A percentile compares a stretch with the other conserved stretches of the same genome.
Conservation (phyloP, 208 protist species). For the Acanthamoeba triangularis region DNA sequence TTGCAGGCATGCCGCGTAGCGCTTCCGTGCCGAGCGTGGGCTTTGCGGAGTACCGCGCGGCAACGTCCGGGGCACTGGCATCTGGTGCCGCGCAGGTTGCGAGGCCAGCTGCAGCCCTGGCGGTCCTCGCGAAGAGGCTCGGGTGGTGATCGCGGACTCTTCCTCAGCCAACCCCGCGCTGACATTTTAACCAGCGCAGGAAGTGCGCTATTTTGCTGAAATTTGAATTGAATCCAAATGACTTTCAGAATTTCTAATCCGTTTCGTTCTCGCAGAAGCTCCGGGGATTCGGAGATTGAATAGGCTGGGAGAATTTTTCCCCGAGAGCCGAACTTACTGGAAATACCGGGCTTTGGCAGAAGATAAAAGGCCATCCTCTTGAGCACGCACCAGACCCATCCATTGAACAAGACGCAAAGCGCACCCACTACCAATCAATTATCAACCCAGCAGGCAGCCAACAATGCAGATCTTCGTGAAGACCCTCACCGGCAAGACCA, state of each 20-base stretch:
- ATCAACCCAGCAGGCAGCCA: not conserved
- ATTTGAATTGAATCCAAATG: not conserved
- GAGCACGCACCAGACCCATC: not conserved
- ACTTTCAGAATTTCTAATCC: not conserved
- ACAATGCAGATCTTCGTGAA: conserved; percentile 96
- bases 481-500: conserved; percentile 98
- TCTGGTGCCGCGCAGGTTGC: no score
- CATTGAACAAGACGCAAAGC: not conserved
- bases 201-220: not conserved
- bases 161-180: not conserved
- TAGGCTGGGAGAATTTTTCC: not conserved
- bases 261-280: not conserved
- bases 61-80: no score
- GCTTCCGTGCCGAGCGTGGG: not conserved
- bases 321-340: not conserved
- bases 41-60: not conserved
- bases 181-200: no score
- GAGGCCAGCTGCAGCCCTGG: no score
- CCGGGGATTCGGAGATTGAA: not conserved
- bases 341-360: not conserved
- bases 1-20: not conserved
- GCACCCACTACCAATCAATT: not conserved
- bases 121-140: no score
- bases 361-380: no score
- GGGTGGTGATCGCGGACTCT: no score